Base-by-base conservation (phyloP, 306 rosid genomes). In the Herpetospermum pedunculosum region DNA sequence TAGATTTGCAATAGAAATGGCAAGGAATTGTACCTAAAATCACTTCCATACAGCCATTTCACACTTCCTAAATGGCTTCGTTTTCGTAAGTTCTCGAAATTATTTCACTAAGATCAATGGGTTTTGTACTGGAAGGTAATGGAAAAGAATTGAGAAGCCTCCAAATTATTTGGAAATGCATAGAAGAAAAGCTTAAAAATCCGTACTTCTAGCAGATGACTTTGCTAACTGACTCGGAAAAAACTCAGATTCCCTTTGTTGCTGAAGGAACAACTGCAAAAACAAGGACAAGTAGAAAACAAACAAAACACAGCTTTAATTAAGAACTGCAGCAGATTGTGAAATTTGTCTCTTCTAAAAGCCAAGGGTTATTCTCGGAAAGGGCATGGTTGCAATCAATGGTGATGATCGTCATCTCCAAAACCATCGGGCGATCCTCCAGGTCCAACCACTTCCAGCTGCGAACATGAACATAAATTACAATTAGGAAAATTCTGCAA, bases 401-500 rank as follows among this genome's bases (percentile, higher is more conserved):
- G 80, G 63, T 83, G 86, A 29, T 76, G 80, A 72, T 75, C 78
- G 15, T 77, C 79, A 38, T 77, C 79, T 25, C 80, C 82, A 57
- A 57, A 79, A 49, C 82, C 84, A 72, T 79, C 84, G 0, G 85
- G 87, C 28, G 85, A 75, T 47, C 87, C 89, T 41, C 89, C 83
- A 18, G 78, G 80, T 38, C 84, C 85, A 47, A 79, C 77, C 46
- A 85, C 87, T 64, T 80, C 80, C 26, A 78, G 78, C 89, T 83
- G 85, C 47, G 37, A 50, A n/a, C n/a, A n/a, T n/a, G n/a, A 64
- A 73, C 4, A 76, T n/a, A 70, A 67, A 49, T 62, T 18, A 49
- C 35, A 32, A 25, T 68, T 43, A 68, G 73, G 54, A 43, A 40
- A 65, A 67, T 18, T 67, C 37, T 12, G 12, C 29, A n/a, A 62